A percentile compares a stretch with the other conserved stretches of the same genome.
phyloP scores from a whole-genome alignment of 2,329 filamentous ascomycete genomes.

The Claviceps digitariae region DNA sequence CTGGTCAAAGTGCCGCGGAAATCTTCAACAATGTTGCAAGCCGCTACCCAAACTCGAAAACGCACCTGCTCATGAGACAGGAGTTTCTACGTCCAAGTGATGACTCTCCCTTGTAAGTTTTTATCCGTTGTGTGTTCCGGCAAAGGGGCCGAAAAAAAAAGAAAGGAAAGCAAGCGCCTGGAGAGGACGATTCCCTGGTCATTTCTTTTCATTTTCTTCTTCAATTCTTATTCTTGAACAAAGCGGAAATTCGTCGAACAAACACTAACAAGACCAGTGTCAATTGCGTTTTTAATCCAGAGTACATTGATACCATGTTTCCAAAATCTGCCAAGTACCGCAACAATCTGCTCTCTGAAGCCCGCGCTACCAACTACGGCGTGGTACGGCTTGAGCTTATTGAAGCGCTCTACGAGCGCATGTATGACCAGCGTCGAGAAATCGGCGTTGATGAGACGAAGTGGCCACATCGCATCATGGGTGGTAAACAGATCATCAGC shows the following conservation, averaged over 20 bases:
- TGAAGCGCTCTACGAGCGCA: slow-evolving; percentile 72
- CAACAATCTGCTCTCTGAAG: slow-evolving; percentile 45
- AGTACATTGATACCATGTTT: slow-evolving; percentile 66
- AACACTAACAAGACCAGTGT: slow-evolving; percentile 39
- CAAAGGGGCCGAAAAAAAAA: background rate
- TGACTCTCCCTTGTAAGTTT: slow-evolving; percentile 80
- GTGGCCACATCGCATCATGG: slow-evolving; percentile 75
- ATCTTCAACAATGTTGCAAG: slow-evolving; percentile 82
- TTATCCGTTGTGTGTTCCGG: no score
- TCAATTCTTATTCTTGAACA: background rate
- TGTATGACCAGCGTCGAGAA: slow-evolving; percentile 73
- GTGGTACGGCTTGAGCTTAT: slow-evolving; percentile 86
- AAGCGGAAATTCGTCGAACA: background rate
- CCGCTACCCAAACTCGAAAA: slow-evolving; percentile 69
- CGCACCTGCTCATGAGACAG: slow-evolving; percentile 66
- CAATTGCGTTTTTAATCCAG: slow-evolving; percentile 92
- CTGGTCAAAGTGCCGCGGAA: slow-evolving; percentile 86
- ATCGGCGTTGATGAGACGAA: slow-evolving; percentile 52
- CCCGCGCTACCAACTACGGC: slow-evolving; percentile 84
- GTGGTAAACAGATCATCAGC: slow-evolving; percentile 50
- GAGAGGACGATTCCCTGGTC: background rate
- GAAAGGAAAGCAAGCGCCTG: background rate
- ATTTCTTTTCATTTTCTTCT: background rate
- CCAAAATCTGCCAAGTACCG: slow-evolving; percentile 50
- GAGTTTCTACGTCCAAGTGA: slow-evolving; percentile 81